Evolutionary conservation across 805 yeast genomes (phyloP).

Genomic region (Nakazawaea pomicola): DNA sequence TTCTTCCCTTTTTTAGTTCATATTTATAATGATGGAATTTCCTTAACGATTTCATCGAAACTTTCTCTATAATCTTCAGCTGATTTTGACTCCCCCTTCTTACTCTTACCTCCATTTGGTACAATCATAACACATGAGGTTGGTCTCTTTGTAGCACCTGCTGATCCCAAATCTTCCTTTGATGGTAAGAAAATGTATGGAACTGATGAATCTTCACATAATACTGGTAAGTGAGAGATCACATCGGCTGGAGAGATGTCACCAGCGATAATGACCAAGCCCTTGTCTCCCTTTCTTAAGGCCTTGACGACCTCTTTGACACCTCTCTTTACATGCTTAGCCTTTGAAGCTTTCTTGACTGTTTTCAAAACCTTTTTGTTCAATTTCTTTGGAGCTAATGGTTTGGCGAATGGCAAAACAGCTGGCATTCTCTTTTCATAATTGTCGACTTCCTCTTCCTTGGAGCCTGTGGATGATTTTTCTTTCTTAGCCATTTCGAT

Average conservation of each 20-base stretch:
- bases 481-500: constrained; percentile 40
- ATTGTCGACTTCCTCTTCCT: constrained; percentile 57
- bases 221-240: constrained; percentile 93
- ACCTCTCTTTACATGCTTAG: constrained; percentile 97
- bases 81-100: constrained; percentile 65
- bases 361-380: constrained; percentile 94
- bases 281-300: constrained; percentile 96
- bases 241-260: constrained; percentile 98
- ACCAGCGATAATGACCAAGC: constrained; percentile 93
- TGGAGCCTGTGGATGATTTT: constrained; percentile 27
- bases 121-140: constrained; percentile 96
- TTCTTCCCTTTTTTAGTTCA: background rate
- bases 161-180: constrained; percentile 96
- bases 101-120: constrained; percentile 88
- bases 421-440: constrained; percentile 92
- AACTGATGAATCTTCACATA: constrained; percentile 90
- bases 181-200: constrained; percentile 95
- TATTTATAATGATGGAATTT: constrained; percentile 54
- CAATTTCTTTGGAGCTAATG: constrained; percentile 91
- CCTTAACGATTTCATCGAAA: constrained; percentile 92
- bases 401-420: constrained; percentile 85
- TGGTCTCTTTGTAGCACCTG: constrained; percentile 99
- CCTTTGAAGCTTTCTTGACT: constrained; percentile 95
- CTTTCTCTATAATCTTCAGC: constrained; percentile 86
- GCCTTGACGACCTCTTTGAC: constrained; percentile 99